Conservation (phyloP, 768 basidiomycete species). For the Pleurotus sapidus region DNA sequence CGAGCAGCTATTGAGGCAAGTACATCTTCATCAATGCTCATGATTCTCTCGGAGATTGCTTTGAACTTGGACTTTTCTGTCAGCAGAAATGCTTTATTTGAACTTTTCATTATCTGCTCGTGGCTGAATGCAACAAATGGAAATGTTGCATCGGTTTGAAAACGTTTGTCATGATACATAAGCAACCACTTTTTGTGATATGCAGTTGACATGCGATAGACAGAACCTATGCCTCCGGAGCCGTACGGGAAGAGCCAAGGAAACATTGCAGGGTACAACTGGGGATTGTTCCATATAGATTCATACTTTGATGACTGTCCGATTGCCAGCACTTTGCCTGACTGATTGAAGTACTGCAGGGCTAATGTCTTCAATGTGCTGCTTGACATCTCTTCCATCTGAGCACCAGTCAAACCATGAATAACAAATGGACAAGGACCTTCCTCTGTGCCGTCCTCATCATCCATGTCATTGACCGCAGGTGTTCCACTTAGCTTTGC, state of each 20-base stretch:
- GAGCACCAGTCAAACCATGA: conserved; percentile 20
- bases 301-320: conserved; percentile 23
- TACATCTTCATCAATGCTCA: conserved; percentile 12
- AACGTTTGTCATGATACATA: conserved; percentile 37
- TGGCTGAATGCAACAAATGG: conserved; percentile 36
- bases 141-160: conserved; percentile 34
- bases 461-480: conserved; percentile 21
- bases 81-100: conserved; percentile 15
- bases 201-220: conserved; percentile 12
- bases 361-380: conserved; percentile 19
- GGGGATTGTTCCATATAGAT: conserved; percentile 30
- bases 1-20: conserved; percentile 12
- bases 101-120: conserved; percentile 27
- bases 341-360: conserved; percentile 21
- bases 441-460: conserved; percentile 16
- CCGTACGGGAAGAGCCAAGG: conserved; percentile 43
- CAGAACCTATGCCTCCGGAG: conserved; percentile 27
- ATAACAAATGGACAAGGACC: conserved; percentile 23
- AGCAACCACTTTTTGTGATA: conserved; percentile 25
- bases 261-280: conserved; percentile 33
- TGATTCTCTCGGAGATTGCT: conserved; percentile 11
- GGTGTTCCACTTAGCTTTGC: conserved; percentile 21
- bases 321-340: conserved; percentile 23
- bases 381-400: conserved; percentile 10
- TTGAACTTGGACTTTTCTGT: conserved; percentile 15